Evolutionary conservation across 2,329 filamentous ascomycete species (phyloP).

Genomic region (Trichoderma atroviride): DNA sequence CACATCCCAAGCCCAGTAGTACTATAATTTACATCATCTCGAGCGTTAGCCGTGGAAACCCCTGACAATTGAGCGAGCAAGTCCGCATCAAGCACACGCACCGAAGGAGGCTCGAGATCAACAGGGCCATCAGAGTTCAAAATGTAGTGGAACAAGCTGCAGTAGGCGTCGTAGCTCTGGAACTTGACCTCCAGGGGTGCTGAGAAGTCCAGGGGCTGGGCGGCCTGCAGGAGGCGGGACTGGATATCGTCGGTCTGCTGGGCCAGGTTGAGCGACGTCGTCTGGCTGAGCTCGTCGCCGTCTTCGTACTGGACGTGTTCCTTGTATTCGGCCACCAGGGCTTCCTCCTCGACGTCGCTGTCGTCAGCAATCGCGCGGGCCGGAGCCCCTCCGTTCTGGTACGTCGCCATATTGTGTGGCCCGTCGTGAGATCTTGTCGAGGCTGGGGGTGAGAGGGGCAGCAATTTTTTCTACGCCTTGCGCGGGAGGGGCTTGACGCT

Average conservation of each 20-base stretch:
- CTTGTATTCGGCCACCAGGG: slow-evolving; percentile 91
- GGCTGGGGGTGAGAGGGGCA: slow-evolving; percentile 34
- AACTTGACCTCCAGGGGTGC: slow-evolving; percentile 96
- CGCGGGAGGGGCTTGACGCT: slow-evolving; percentile 36
- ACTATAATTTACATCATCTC: slow-evolving; percentile 55
- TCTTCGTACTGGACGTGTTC: slow-evolving; percentile 96
- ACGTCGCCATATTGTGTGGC: slow-evolving; percentile 57
- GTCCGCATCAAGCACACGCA: slow-evolving; percentile 54
- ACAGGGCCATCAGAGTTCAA: slow-evolving; percentile 99
- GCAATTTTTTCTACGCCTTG: slow-evolving; percentile 41
- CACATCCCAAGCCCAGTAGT: slow-evolving; percentile 99
- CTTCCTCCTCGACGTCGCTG: slow-evolving; percentile 95
- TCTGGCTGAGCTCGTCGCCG: slow-evolving; percentile 76
- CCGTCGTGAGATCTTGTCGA: slow-evolving; percentile 38
- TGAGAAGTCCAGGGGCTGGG: slow-evolving; percentile 93
- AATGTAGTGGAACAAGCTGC: slow-evolving; percentile 98
- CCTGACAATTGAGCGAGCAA: background rate
- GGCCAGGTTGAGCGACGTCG: slow-evolving; percentile 67
- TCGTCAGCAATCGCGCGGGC: slow-evolving; percentile 71
- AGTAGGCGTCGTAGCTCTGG: slow-evolving; percentile 98
- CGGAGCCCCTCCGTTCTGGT: slow-evolving; percentile 63
- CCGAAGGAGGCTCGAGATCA: slow-evolving; percentile 93
- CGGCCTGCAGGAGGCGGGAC: slow-evolving; percentile 85
- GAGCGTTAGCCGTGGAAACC: background rate
- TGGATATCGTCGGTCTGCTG: slow-evolving; percentile 89